A percentile compares a stretch with the other conserved stretches of the same genome.
Conservation (phyloP, 345 rosid genomes). For the Salix viminalis region DNA sequence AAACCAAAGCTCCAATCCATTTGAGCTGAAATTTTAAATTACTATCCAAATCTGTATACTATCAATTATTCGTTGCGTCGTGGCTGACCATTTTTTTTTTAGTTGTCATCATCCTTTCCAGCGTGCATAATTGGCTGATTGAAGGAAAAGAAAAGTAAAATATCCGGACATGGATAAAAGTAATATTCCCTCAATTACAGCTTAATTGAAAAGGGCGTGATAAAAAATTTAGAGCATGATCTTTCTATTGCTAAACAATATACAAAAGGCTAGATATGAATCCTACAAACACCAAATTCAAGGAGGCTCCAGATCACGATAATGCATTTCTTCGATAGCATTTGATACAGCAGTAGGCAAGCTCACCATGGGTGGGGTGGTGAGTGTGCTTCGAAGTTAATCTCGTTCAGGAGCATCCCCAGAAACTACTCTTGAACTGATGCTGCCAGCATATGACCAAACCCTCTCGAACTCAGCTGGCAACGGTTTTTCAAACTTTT, state of each 20-base stretch:
- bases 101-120: background rate
- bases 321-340: background rate
- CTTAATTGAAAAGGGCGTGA: background rate
- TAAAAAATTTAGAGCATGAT: slow-evolving; percentile 26
- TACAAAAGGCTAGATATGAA: slow-evolving; percentile 28
- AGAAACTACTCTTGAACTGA: slow-evolving; percentile 58
- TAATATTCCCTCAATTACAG: slow-evolving; percentile 15
- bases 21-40: too few species aligned
- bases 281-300: slow-evolving; percentile 1
- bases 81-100: background rate
- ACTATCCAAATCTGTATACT: background rate
- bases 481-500: slow-evolving; percentile 30
- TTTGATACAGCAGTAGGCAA: background rate
- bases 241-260: slow-evolving; percentile 33
- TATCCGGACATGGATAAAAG: background rate
- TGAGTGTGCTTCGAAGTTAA: slow-evolving; percentile 27
- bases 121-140: too few species aligned
- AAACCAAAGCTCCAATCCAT: too few species aligned
- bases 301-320: background rate
- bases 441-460: slow-evolving; percentile 73
- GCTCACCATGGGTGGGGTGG: background rate
- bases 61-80: background rate
- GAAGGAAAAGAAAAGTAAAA: background rate
- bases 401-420: slow-evolving; percentile 86
- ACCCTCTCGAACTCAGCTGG: slow-evolving; percentile 54